Evolutionary conservation across 2,329 filamentous ascomycete genomes (phyloP), one percentile per base, ranked within the genome.

Genomic region (Ceratocystis harringtonii): DNA sequence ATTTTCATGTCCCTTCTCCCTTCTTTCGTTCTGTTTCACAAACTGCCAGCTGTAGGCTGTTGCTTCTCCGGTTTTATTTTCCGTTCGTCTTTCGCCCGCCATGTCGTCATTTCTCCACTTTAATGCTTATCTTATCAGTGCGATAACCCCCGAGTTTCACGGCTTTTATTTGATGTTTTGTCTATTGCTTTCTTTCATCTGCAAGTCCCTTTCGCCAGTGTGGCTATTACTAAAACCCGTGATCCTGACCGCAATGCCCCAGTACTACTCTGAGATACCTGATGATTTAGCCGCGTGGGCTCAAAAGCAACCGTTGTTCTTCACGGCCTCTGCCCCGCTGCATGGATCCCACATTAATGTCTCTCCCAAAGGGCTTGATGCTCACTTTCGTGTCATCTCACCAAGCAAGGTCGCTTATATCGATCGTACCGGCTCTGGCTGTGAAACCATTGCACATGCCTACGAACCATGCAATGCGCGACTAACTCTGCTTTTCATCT

Each of bases 401-500:
- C 78, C 81, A 36, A 86, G 80, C 68, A 76, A 77, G n/a, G 81
- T 87, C 66, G 85, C 83, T 30, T 92, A 91, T 71, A 78, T 90
- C 65, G 88, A 92, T 71, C 81, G 85, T 68, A 90, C 85, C 1
- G 89, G 88, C 36, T 88, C 85, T 41, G 88, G 88, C 28, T 85
- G 80, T 71, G 89, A 92, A 76, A 92, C 88, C 2, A 86, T 92
- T 68, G 79, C 83, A 3, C 88, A 92, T 71, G 74, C 89, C 10
- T 85, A 89, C 72, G 88, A 92, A 71, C 65, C 65, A 8, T 62
- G 52, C 50, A 92, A 92, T 70, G 86, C 85, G 36, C 81, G 89
- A 17, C 80, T 88, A 19, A 90, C 87, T 5, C 75, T 92, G 71
- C 85, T 90, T 80, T 90, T 91, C 75, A 86, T 81, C 72, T 84